Conservation (phyloP, 2,329 filamentous ascomycete species). For the Penicillium sp. region DNA sequence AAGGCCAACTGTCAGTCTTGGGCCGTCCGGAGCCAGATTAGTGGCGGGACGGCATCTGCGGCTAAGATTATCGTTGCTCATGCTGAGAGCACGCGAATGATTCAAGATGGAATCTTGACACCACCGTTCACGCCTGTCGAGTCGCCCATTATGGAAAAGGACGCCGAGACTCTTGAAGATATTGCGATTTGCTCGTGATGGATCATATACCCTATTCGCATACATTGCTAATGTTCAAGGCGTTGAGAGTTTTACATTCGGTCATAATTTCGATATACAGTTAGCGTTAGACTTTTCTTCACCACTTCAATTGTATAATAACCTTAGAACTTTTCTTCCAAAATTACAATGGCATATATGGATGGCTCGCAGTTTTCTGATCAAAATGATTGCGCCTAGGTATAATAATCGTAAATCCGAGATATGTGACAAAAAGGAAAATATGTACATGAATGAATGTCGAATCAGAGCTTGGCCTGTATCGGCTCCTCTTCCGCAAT, state of each 20-base stretch:
- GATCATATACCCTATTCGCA: not conserved
- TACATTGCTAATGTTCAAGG: not conserved
- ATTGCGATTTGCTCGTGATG: not conserved
- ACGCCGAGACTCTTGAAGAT: not conserved
- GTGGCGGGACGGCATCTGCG: not conserved
- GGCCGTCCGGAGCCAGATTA: not conserved
- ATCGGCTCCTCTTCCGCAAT: not conserved
- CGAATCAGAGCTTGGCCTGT: not conserved
- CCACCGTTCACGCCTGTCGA: not conserved
- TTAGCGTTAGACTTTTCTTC: not conserved
- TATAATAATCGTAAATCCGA: not conserved
- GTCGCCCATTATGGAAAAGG: not conserved
- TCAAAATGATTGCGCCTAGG: not conserved
- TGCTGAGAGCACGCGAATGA: not conserved
- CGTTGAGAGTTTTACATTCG: not conserved
- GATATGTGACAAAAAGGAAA: not conserved
- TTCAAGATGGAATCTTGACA: not conserved
- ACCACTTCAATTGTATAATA: not conserved
- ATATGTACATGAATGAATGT: not conserved
- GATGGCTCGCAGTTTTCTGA: too few species aligned
- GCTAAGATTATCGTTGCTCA: not conserved
- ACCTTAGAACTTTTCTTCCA: not conserved
- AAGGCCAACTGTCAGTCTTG: not conserved
- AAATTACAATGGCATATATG: not conserved
- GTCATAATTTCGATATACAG: not conserved